These are phyloP conservation scores for Trichoderma asperelloides DNA, from an alignment of 495 filamentous ascomycete species.

Conservation along the genomic window DNA sequence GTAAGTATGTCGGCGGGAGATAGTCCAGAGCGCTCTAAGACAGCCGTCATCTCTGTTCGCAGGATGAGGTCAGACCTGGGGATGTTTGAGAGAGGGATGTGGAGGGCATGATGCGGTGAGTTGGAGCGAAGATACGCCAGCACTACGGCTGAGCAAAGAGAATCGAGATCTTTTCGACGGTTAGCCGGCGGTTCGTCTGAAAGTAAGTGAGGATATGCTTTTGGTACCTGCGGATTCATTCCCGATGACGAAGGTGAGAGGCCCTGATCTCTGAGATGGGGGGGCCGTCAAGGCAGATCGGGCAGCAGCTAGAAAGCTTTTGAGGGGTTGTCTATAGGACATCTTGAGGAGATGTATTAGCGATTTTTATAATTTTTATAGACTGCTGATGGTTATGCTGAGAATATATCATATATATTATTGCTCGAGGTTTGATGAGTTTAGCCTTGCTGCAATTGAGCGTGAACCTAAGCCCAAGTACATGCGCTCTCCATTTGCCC, in stretches of 20 bases:
- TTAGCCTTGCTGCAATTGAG: no score
- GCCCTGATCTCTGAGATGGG: slow-evolving; percentile 24
- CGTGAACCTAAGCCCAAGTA: no score
- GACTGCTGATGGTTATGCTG: no score
- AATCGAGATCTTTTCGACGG: slow-evolving; percentile 66
- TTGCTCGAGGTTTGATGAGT: no score
- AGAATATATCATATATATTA: no score
- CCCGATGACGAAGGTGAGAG: slow-evolving; percentile 57
- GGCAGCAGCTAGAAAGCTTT: slow-evolving; percentile 29
- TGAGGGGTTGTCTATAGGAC: not conserved
- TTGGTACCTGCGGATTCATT: slow-evolving; percentile 63
- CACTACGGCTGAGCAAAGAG: slow-evolving; percentile 74
- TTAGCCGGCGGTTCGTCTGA: slow-evolving; percentile 10
- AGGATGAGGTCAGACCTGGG: slow-evolving; percentile 58
- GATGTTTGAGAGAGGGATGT: slow-evolving; percentile 77
- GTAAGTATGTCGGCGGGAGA: slow-evolving; percentile 39
- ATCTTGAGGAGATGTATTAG: no score
- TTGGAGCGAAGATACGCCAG: slow-evolving; percentile 71
- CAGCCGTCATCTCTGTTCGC: slow-evolving; percentile 68
- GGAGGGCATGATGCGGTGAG: slow-evolving; percentile 39
- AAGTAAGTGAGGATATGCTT: not conserved
- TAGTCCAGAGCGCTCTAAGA: slow-evolving; percentile 37
- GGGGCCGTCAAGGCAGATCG: slow-evolving; percentile 30
- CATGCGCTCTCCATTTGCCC: no score
- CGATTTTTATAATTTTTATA: no score